A percentile compares a stretch with the other conserved stretches of the same genome.
phyloP scores from a whole-genome alignment of 176 grass and related monocot genomes.

The Carex parvula region DNA sequence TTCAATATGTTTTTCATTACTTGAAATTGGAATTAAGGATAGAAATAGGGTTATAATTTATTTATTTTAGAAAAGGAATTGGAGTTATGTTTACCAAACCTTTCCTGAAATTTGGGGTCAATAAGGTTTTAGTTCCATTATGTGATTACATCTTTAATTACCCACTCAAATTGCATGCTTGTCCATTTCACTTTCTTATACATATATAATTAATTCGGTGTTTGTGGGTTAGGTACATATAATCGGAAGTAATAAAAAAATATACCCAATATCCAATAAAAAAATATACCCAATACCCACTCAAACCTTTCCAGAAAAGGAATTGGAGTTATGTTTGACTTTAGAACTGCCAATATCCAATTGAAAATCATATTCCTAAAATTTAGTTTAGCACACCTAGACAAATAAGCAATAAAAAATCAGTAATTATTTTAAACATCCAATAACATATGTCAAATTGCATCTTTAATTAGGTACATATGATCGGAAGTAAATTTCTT shows the following conservation, averaged over 20 bases:
- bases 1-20: background rate
- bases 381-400: background rate
- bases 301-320: no score
- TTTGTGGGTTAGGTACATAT: constrained; percentile 33
- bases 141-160: background rate
- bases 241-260: no score
- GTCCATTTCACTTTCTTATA: background rate
- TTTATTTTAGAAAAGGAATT: no score
- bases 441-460: background rate
- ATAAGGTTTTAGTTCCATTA: background rate
- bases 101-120: background rate
- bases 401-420: background rate
- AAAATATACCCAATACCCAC: no score
- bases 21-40: background rate
- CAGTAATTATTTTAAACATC: background rate
- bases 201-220: constrained; percentile 1
- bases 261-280: no score
- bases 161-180: background rate
- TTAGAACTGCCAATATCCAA: constrained; percentile 8
- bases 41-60: background rate
- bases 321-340: constrained; percentile 25
- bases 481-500: background rate
- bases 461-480: background rate
- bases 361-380: background rate
- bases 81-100: background rate